phyloP scores from a whole-genome alignment of 129 eudicot species.

The Flaveria robusta region DNA sequence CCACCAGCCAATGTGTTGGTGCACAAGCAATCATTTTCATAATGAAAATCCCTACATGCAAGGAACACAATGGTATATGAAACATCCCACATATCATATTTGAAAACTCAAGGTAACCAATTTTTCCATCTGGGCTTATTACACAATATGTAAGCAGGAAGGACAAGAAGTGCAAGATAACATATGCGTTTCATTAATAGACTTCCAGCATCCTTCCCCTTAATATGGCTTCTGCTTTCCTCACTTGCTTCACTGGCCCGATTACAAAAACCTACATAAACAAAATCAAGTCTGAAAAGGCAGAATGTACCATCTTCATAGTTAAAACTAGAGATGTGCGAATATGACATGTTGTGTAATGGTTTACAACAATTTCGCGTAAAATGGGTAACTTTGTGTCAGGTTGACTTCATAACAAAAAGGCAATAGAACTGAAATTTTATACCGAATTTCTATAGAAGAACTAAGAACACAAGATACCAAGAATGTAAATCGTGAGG shows the following conservation, averaged over 20 bases:
- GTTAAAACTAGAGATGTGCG: background rate
- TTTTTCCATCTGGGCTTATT: constrained; percentile 39
- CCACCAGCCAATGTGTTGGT: background rate
- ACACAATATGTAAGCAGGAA: constrained; percentile 23
- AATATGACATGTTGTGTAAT: background rate
- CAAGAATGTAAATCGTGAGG: background rate
- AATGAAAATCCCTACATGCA: background rate
- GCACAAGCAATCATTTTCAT: constrained; percentile 17
- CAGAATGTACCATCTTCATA: constrained; percentile 8
- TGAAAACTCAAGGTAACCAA: constrained; percentile 11
- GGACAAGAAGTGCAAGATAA: constrained; percentile 4
- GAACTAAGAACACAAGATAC: background rate
- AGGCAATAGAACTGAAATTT: background rate
- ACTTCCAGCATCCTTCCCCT: constrained; percentile 81
- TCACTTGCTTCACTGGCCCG: constrained; percentile 81
- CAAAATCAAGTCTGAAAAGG: background rate
- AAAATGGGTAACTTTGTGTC: background rate
- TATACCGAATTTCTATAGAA: background rate
- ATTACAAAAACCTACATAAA: constrained; percentile 72
- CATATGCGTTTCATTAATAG: constrained; percentile 34
- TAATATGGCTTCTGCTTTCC: constrained; percentile 92
- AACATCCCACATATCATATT: constrained; percentile 13
- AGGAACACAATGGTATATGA: background rate
- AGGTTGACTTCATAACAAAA: background rate
- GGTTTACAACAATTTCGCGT: background rate